Percentiles rank a stretch among this genome's conserved stretches.
Evolutionary conservation across 2,329 filamentous ascomycete genomes (phyloP).

Genomic region (Phoma sp.): DNA sequence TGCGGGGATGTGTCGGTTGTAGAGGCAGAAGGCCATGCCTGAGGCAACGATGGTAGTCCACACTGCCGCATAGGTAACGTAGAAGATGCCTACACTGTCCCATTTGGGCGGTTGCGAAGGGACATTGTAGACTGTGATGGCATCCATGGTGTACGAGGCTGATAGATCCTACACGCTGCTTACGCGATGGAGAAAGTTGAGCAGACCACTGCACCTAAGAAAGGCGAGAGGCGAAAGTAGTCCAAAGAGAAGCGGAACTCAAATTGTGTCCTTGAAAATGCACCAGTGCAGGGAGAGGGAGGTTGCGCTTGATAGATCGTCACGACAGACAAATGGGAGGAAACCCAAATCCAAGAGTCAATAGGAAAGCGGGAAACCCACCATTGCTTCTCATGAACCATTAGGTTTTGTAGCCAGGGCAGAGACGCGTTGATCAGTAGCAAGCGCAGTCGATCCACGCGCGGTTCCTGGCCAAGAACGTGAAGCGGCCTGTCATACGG

Average conservation of each 20-base stretch:
- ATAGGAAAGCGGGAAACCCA: not conserved
- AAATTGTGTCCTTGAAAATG: not conserved
- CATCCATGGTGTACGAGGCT: constrained; percentile 6
- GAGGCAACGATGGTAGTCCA: constrained; percentile 24
- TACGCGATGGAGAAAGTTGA: not conserved
- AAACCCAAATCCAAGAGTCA: not conserved
- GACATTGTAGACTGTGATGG: constrained; percentile 24
- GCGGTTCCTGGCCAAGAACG: constrained; percentile 2
- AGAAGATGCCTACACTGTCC: constrained; percentile 25
- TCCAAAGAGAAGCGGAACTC: not conserved
- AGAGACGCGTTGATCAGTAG: not conserved
- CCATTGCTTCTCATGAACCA: not conserved
- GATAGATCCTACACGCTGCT: not conserved
- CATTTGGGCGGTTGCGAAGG: constrained; percentile 18
- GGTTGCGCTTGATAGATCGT: not conserved
- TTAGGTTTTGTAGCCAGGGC: not conserved
- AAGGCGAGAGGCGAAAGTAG: not conserved
- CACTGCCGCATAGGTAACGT: constrained; percentile 18
- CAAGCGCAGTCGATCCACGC: constrained; percentile 5
- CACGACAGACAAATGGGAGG: not conserved
- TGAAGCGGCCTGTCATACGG: not conserved
- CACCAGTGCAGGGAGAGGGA: not conserved
- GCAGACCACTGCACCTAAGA: not conserved
- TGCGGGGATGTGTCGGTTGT: constrained; percentile 22
- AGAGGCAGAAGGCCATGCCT: constrained; percentile 25